Conservation (phyloP, 371 early-diverging fungal species). For the Mortierella sp. region DNA sequence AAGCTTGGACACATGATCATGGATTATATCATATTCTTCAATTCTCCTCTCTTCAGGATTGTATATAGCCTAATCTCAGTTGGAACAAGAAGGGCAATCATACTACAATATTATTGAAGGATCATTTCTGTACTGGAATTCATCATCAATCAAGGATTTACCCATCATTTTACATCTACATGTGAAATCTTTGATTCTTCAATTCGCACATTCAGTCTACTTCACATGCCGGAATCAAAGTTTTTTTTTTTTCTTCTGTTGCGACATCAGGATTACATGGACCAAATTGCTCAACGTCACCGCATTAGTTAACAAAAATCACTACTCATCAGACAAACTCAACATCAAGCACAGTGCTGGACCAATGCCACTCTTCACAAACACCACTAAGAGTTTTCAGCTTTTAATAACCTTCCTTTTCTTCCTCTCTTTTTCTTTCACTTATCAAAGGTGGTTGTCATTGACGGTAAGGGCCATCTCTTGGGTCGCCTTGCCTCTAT, state of each 20-base stretch:
- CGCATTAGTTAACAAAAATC: neutral
- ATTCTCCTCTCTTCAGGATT: neutral
- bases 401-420: too few relatives aligned
- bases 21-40: neutral
- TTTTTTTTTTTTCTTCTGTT: too few relatives aligned
- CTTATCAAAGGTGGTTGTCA: conserved; percentile 90
- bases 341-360: neutral
- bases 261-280: neutral
- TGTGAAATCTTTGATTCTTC: conserved; percentile 15
- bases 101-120: too few relatives aligned
- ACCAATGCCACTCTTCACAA: neutral
- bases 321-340: neutral
- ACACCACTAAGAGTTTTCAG: too few relatives aligned
- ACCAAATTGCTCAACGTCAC: neutral
- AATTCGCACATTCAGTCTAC: conserved; percentile 8
- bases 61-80: neutral
- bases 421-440: too few relatives aligned
- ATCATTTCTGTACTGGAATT: neutral
- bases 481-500: conserved; percentile 99
- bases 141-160: conserved; percentile 5
- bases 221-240: neutral
- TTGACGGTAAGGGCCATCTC: conserved; percentile 99
- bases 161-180: conserved; percentile 11
- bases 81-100: neutral
- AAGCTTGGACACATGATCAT: neutral